Conservation (phyloP, 2,329 filamentous ascomycete species). For the Anthostomella pinea region DNA sequence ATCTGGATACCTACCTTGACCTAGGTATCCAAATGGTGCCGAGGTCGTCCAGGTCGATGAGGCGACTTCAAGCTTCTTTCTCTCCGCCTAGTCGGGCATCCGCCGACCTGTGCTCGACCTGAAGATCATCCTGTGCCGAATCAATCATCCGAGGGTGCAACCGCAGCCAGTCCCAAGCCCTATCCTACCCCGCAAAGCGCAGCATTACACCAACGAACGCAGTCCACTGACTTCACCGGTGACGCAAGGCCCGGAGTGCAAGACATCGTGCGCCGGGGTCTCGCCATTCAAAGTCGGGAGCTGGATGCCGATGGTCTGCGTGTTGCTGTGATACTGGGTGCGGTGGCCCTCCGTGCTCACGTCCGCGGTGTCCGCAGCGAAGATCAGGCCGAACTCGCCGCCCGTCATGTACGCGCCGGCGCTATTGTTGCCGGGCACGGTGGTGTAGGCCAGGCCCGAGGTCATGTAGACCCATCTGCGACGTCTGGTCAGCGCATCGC, state of each 20-base stretch:
- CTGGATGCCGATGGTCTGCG: constrained; percentile 35
- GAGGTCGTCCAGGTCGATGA: too few relatives aligned
- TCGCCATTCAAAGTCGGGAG: constrained; percentile 33
- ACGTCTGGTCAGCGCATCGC: background rate
- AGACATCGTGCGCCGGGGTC: constrained; percentile 35
- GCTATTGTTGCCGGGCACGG: constrained; percentile 33
- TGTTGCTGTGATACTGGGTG: constrained; percentile 37
- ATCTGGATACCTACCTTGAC: too few relatives aligned
- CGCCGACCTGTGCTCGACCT: too few relatives aligned
- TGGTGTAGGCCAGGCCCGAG: constrained; percentile 38
- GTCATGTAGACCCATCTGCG: constrained; percentile 34
- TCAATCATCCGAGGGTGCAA: too few relatives aligned
- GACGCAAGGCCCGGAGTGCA: constrained; percentile 38
- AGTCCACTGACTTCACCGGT: constrained; percentile 15
- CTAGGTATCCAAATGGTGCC: too few relatives aligned
- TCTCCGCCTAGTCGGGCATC: too few relatives aligned
- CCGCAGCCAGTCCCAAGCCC: too few relatives aligned
- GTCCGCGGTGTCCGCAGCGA: constrained; percentile 39
- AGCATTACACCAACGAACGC: too few relatives aligned
- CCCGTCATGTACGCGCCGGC: constrained; percentile 34
- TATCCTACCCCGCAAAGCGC: too few relatives aligned
- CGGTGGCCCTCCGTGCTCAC: constrained; percentile 37
- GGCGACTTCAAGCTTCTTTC: too few relatives aligned
- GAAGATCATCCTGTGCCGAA: too few relatives aligned
- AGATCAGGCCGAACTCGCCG: constrained; percentile 37